These are phyloP conservation scores for Vicia villosa DNA, from an alignment of 306 rosid species.

Conservation along the genomic window DNA sequence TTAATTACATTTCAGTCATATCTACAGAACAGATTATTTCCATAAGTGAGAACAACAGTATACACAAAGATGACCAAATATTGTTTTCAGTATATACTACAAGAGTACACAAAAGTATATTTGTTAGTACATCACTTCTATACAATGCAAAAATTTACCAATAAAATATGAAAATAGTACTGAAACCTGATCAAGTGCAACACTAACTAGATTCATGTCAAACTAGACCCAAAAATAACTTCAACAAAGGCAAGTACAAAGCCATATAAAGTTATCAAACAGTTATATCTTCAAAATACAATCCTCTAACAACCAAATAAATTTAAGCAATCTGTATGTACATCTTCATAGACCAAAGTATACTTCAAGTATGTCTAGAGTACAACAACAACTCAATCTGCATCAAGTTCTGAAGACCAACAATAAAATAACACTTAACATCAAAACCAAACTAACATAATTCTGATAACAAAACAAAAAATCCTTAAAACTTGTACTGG, in stretches of 20 bases:
- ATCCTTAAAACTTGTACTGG: neutral
- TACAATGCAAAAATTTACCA: neutral
- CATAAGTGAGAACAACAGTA: constrained; percentile 33
- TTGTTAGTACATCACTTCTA: constrained; percentile 33
- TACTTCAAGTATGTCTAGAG: constrained; percentile 20
- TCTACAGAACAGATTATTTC: constrained; percentile 4
- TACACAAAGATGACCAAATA: constrained; percentile 32
- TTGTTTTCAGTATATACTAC: constrained; percentile 1
- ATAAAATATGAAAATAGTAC: neutral
- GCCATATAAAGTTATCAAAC: constrained; percentile 1
- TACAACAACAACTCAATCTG: constrained; percentile 30
- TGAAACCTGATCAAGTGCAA: constrained; percentile 28
- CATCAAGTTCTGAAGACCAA: constrained; percentile 18
- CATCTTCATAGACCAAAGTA: constrained; percentile 24
- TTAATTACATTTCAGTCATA: constrained; percentile 16
- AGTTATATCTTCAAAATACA: constrained; percentile 24
- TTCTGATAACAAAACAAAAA: neutral
- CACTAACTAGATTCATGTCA: constrained; percentile 11
- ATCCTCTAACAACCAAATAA: constrained; percentile 35
- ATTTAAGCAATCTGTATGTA: constrained; percentile 19
- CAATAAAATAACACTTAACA: neutral
- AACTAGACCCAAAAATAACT: constrained; percentile 27
- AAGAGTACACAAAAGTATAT: constrained; percentile 7
- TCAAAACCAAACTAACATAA: constrained; percentile 1
- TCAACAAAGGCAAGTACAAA: constrained; percentile 29